These are phyloP conservation scores for Mycotypha africana DNA, from an alignment of 371 early-diverging fungal genomes.

Conservation along the genomic window DNA sequence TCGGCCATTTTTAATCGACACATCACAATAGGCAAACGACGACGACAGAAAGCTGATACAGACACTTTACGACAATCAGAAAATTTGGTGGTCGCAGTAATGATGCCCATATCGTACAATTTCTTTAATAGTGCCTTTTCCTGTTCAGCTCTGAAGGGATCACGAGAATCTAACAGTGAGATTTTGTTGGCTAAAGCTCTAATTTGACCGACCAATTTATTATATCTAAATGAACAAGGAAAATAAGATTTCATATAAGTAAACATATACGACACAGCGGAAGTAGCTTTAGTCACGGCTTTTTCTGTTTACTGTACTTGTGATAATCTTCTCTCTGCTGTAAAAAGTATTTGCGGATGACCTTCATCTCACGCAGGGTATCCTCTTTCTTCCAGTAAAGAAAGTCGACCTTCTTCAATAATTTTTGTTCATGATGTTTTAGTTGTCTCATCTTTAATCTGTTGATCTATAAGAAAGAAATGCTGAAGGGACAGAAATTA, in stretches of 20 bases:
- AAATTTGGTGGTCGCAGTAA: constrained; percentile 81
- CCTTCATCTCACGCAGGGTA: constrained; percentile 83
- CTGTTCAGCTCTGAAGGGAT: constrained; percentile 77
- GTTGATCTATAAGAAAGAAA: too few species aligned
- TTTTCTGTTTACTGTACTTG: constrained; percentile 51
- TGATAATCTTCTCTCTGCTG: constrained; percentile 95
- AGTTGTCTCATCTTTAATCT: constrained; percentile 73
- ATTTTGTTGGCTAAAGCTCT: constrained; percentile 86
- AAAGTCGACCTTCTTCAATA: constrained; percentile 98
- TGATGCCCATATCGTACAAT: constrained; percentile 89
- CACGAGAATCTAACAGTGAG: constrained; percentile 85
- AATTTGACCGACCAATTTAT: constrained; percentile 85
- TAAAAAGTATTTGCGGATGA: constrained; percentile 91
- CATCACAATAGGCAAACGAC: constrained; percentile 95
- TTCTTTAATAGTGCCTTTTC: constrained; percentile 86
- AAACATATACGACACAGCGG: too few species aligned
- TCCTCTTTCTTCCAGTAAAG: constrained; percentile 96
- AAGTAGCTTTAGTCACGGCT: too few species aligned
- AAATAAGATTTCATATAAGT: too few species aligned
- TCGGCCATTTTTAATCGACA: constrained; percentile 95
- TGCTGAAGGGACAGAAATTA: too few species aligned
- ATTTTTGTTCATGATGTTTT: constrained; percentile 97
- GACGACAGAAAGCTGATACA: constrained; percentile 90
- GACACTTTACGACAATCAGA: constrained; percentile 86
- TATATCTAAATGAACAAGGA: constrained; percentile 73